These are phyloP conservation scores for Pseudogymnoascus destructans DNA, from an alignment of 2,329 filamentous ascomycete genomes.

Conservation along the genomic window DNA sequence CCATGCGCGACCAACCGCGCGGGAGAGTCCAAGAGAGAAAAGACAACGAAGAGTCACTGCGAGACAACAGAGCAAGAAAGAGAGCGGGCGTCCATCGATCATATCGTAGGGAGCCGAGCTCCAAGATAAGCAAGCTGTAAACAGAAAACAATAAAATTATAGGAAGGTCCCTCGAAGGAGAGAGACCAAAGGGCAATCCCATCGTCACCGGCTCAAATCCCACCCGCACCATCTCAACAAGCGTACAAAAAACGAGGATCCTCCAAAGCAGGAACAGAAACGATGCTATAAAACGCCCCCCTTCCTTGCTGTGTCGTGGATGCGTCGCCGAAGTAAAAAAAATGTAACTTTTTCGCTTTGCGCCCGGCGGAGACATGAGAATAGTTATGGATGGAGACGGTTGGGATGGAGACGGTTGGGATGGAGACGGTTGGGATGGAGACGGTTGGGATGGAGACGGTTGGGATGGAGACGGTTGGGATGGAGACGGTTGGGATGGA, in stretches of 20 bases:
- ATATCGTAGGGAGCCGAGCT: neutral
- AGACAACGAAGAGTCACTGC: neutral
- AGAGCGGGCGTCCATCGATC: neutral
- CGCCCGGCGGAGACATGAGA: constrained; percentile 1
- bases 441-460: neutral
- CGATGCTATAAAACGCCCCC: constrained; percentile 4
- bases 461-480: neutral
- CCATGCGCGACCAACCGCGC: neutral
- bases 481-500: neutral
- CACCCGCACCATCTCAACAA: neutral
- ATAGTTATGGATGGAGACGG: neutral
- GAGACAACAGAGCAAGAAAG: neutral
- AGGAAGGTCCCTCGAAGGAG: neutral
- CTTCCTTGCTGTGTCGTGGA: constrained; percentile 1
- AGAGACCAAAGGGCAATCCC: constrained; percentile 1
- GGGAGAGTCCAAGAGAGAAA: neutral
- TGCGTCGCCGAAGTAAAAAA: neutral
- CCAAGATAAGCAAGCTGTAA: constrained; percentile 2
- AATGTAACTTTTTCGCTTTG: constrained; percentile 5
- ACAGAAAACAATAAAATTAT: constrained; percentile 7
- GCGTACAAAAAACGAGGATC: neutral
- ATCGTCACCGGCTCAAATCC: neutral
- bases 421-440: neutral
- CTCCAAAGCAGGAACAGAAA: constrained; percentile 2
- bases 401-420: no score